phyloP scores from a whole-genome alignment of 2,329 filamentous ascomycete species.

The Lachnellula arida region DNA sequence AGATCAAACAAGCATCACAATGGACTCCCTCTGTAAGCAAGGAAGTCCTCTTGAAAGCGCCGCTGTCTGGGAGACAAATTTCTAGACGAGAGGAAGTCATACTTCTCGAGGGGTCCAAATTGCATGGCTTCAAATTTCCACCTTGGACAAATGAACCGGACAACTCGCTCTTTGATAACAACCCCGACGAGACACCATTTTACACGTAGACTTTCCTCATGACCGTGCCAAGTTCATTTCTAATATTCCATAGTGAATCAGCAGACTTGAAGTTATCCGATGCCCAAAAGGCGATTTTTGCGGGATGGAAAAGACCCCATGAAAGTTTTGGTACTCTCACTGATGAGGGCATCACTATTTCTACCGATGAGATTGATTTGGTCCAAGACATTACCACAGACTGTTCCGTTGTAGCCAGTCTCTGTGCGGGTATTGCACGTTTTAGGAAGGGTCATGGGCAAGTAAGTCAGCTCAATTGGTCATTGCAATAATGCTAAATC shows the following conservation, averaged over 20 bases:
- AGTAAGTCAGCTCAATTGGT: slow-evolving; percentile 40
- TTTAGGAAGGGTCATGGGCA: slow-evolving; percentile 63
- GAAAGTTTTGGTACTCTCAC: slow-evolving; percentile 51
- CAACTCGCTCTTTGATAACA: slow-evolving; percentile 55
- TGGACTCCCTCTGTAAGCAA: slow-evolving; percentile 17
- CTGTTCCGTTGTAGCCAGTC: slow-evolving; percentile 92
- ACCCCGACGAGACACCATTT: slow-evolving; percentile 39
- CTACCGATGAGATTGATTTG: slow-evolving; percentile 63
- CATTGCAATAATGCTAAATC: not conserved
- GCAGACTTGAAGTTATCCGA: slow-evolving; percentile 67
- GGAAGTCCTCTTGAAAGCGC: slow-evolving; percentile 30
- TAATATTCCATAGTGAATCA: slow-evolving; percentile 53
- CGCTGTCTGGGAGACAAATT: slow-evolving; percentile 51
- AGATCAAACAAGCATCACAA: slow-evolving; percentile 54
- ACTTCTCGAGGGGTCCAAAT: slow-evolving; percentile 67
- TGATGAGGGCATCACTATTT: slow-evolving; percentile 49
- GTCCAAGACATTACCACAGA: slow-evolving; percentile 95
- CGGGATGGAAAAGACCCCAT: slow-evolving; percentile 73
- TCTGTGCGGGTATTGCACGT: slow-evolving; percentile 75
- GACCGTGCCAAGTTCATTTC: slow-evolving; percentile 8
- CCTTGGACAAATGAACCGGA: slow-evolving; percentile 70
- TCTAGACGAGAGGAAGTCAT: slow-evolving; percentile 72
- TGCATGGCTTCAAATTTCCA: slow-evolving; percentile 80
- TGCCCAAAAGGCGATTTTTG: slow-evolving; percentile 70
- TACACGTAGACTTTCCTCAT: slow-evolving; percentile 55